Conservation (phyloP, 1,139 yeast species). For the Yarrowia galli region DNA sequence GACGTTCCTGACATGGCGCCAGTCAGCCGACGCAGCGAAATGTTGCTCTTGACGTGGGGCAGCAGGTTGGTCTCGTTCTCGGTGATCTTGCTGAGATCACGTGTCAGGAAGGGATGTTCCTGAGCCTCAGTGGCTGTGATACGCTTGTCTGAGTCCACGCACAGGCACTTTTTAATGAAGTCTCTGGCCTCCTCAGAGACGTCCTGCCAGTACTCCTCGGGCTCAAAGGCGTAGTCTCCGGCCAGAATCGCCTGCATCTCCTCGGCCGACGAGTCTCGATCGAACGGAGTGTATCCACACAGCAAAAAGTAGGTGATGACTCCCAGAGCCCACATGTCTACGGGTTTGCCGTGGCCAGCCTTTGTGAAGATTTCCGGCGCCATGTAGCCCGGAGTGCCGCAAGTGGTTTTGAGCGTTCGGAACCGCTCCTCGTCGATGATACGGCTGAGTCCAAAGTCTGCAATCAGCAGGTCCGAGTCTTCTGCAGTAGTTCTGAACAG, state of each 20-base stretch:
- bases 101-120: conserved; percentile 58
- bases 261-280: conserved; percentile 74
- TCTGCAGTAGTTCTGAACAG: conserved; percentile 58
- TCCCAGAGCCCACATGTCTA: conserved; percentile 82
- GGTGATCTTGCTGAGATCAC: conserved; percentile 38
- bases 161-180: conserved; percentile 65
- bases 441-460: conserved; percentile 74
- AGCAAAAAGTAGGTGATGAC: conserved; percentile 74
- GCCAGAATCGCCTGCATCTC: conserved; percentile 66
- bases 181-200: conserved; percentile 64
- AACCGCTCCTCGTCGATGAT: conserved; percentile 57
- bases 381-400: conserved; percentile 79
- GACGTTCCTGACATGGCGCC: conserved; percentile 40
- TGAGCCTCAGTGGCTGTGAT: conserved; percentile 58
- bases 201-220: conserved; percentile 64
- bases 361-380: conserved; percentile 70
- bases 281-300: conserved; percentile 81
- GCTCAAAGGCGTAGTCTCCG: conserved; percentile 68
- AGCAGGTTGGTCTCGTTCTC: conserved; percentile 48
- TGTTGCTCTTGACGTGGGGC: conserved; percentile 50
- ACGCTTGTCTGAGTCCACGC: conserved; percentile 57
- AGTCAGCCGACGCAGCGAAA: conserved; percentile 42
- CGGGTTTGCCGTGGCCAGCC: conserved; percentile 63
- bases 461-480: conserved; percentile 63
- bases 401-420: conserved; percentile 59